phyloP scores from a whole-genome alignment of 2,329 filamentous ascomycete genomes.

The Hypoxylon sp. region DNA sequence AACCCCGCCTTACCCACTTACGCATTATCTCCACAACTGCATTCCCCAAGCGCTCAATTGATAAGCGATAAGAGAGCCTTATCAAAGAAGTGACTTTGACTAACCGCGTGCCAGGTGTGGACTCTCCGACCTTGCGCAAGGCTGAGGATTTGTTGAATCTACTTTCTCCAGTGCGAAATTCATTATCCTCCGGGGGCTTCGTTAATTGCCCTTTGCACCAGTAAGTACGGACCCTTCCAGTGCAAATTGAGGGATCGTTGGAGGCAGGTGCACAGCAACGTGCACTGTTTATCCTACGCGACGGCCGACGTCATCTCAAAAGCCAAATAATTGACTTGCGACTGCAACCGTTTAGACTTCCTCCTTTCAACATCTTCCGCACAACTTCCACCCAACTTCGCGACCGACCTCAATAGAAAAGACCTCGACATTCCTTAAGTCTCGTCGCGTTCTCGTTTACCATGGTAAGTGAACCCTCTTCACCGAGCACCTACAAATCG shows the following conservation, averaged over 20 bases:
- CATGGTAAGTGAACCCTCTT: constrained; percentile 45
- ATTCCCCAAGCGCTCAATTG: constrained; percentile 9
- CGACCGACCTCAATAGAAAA: not conserved
- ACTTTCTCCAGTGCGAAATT: not conserved
- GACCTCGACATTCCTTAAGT: not conserved
- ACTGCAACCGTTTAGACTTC: constrained; percentile 3
- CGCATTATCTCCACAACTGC: not conserved
- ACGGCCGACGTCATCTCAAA: constrained; percentile 33
- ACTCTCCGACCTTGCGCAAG: constrained; percentile 13
- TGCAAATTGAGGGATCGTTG: not conserved
- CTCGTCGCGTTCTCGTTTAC: constrained; percentile 5
- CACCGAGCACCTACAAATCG: not conserved
- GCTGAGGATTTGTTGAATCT: constrained; percentile 2
- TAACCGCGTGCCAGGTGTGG: not conserved
- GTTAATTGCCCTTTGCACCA: not conserved
- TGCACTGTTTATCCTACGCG: constrained; percentile 19
- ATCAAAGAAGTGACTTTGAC: constrained; percentile 24
- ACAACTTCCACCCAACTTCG: not conserved
- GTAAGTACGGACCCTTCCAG: not conserved
- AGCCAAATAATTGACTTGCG: constrained; percentile 21
- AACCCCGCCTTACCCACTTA: constrained; percentile 24
- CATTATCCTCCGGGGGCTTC: not conserved
- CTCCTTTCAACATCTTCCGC: not conserved
- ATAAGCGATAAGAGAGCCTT: constrained; percentile 39
- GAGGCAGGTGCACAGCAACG: not conserved